Base-by-base conservation (phyloP, 2,329 filamentous ascomycete species). In the Aspergillus terreus region DNA sequence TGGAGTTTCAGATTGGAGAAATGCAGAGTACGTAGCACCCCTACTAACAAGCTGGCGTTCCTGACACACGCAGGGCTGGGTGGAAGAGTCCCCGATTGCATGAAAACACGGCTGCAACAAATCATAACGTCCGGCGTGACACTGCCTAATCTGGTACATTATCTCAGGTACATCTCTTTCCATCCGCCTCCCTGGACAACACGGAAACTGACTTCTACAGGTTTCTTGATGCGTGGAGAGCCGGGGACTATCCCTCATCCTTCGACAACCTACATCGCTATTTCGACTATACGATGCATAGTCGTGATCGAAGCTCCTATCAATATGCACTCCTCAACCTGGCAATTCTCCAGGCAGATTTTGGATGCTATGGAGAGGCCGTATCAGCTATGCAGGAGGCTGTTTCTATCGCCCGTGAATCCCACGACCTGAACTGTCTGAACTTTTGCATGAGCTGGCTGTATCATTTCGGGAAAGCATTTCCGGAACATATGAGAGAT, bases 381-480 rank as follows among this genome's bases (percentile, higher is more conserved):
- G 82, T 97, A n/a, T 83, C 90, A 10, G 89, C 92, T 11, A 96
- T 99, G 85, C 85, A 95, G 41, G 94, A 97, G 69, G 92, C 92
- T 0, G 91, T 99, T 32, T 86, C 92, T 0, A 95, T 91, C n/a
- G 94, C 94, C 0, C 80, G 92, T 55, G 94, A 97, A 70, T 95
- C 95, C 60, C 86, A 91, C 58, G 94, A 99, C 65, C 89, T 90
- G 78, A 85, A 83, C 4, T 97, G 94, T 66, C 79, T 99, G 51
- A 97, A 96, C 69, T 97, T 95, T 71, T 89, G 91, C 30, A 82
- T 99, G 55, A 95, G 91, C 65, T 99, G 94, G 94, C 78, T 97
- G 2, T 95, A 95, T 63, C 90, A 96, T 65, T 95, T 96, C 61
- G 88, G 87, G n/a, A 89, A 90, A 63, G 84, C 88, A 0, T 91